Evolutionary conservation across 768 basidiomycete species (phyloP), one percentile per base, ranked within the genome.

Genomic region (Termitomyces sp.): DNA sequence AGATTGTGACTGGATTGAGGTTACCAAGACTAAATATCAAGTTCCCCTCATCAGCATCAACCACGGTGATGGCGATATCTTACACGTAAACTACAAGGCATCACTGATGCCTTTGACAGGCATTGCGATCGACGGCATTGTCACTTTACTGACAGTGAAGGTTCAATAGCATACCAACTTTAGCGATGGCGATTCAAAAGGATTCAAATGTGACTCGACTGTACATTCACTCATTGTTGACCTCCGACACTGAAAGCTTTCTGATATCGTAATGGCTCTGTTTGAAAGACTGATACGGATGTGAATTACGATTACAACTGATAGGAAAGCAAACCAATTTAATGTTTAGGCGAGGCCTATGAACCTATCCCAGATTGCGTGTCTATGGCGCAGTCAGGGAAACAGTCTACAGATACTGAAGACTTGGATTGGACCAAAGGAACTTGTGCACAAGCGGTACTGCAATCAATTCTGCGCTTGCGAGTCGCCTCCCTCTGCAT

Each of bases 101-200:
- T 24, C 8, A 3, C 45, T 61, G 20, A 63, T 28, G 32, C 49
- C 58, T 24, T 24, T 36, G 15, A 55, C 63, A 86, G 86, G 76
- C 33, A 89, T 88, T 56, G 79, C 87, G 3, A 79, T 79, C 39
- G 86, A 88, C 66, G 86, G 87, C 48, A 75, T 81, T 38, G 80
- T 83, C 16, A 79, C 79, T 1, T 66, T 88, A 22, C 71, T 89
- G 57, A 87, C 83, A 2, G 81, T 87, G 20, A 80, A 73, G 3
- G 80, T 83, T 33, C 39, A 48, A 28, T 61, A 56, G 44, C 16
- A 40, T 60, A 24, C 7, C 4, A 1, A 42, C 33, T 35, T 13
- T 33, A 15, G 18, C 33, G 16, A 20, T 12, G 16, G 39, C 2
- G 7, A 12, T 9, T n/a, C n/a, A n/a, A n/a, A n/a, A n/a, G n/a